Base-by-base conservation (phyloP, 2,329 filamentous ascomycete species). In the Botryotinia calthae region DNA sequence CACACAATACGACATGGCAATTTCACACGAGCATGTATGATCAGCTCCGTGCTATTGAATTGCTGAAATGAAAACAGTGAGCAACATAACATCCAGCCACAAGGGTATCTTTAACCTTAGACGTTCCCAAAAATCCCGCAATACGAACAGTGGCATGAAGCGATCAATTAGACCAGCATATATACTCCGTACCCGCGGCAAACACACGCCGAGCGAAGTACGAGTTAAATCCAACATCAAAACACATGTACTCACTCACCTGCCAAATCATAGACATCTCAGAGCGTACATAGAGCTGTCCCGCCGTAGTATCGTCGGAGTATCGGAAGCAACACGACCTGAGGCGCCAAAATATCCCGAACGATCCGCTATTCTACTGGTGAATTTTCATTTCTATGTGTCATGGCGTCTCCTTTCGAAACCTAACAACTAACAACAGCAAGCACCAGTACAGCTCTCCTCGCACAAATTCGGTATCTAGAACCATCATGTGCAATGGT, bases 381-480 rank as follows among this genome's bases (percentile, higher is more conserved):
- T 7, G 40, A 25, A 28, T 31, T 25, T 31, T 22, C 9, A 44
- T 62, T 71, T 71, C 34, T 71, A 71, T 71, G 58, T 71, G 69
- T 71, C 69, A 71, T 71, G 34, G 69, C 46, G 34, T 65, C 69
- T 31, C 31, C 37, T 12, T 65, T 31, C 25, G n/a, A 40, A 65
- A 51, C n/a, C 9, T 25, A 34, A 61, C 40, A 7, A 31, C n/a
- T 22, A 31, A 16, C 51, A 34, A 10, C 65, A 40, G 37, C 48
- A 54, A 54, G 25, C 48, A 63, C 16, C n/a, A 46, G 40, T n/a
- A 63, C 31, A 63, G 10, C 18, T 42, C 28, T 31, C 59, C 40
- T 25, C 63, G 20, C 44, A 37, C 56, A 22, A 51, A 62, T n/a
- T 70, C 56, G 56, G 68, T 28, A 70, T 46, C 42, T 28, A 48